Evolutionary conservation across 441 rosid species (phyloP), one percentile per base, ranked within the genome.

Genomic region (Oxalis stricta): DNA sequence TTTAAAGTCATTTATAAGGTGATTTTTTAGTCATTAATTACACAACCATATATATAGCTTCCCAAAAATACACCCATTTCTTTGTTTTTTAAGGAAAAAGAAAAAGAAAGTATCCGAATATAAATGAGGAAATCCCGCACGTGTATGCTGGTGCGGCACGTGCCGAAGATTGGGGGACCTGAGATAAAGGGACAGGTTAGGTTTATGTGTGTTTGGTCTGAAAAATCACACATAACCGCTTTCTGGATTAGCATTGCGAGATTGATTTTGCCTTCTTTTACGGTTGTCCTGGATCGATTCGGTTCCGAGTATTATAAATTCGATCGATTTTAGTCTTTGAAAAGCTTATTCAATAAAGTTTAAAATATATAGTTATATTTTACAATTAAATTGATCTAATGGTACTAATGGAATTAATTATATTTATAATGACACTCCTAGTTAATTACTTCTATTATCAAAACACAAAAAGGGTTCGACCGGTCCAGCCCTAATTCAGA

Each of bases 221-320:
- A 76, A 65, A 71, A n/a, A 72, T 53, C 69, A 71, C 82, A 28
- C 52, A 40, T 46, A 77, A 75, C 79, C 48, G 70, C 59, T 65
- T 72, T 56, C 52, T 43, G 66, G 73, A 59, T 66, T 56, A 63
- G 62, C 51, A 58, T 55, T 61, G 44, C 51, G 55, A 65, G 77
- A 61, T 68, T 41, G 66, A 33, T 22, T 9, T 45, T 13, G 46
- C n/a, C n/a, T n/a, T n/a, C n/a, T n/a, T n/a, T n/a, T n/a, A n/a
- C n/a, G n/a, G n/a, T n/a, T n/a, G n/a, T n/a, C n/a, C n/a, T n/a
- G n/a, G n/a, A n/a, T n/a, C n/a, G n/a, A n/a, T n/a, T n/a, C n/a
- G n/a, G n/a, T n/a, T n/a, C n/a, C n/a, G n/a, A n/a, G n/a, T n/a
- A n/a, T n/a, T n/a, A n/a, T n/a, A n/a, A n/a, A n/a, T n/a, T n/a